Conservation (phyloP, 306 rosid genomes). For the Lagenaria siceraria region DNA sequence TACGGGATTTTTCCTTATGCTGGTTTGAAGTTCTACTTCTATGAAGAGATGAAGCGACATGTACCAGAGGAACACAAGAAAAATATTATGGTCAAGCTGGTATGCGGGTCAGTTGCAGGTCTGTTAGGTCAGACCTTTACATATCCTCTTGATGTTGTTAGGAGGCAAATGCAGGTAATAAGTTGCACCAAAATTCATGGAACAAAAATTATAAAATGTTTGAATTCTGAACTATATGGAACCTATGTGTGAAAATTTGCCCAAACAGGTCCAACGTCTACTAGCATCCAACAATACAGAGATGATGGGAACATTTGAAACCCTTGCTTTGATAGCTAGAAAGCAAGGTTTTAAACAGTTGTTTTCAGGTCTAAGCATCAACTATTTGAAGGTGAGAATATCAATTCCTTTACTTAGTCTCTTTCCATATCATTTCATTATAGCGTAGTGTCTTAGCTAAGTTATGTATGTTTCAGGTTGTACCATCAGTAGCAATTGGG, state of each 20-base stretch:
- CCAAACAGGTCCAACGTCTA: conserved; percentile 56
- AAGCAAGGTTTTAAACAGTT: conserved; percentile 78
- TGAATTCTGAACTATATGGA: neutral
- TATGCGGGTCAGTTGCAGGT: conserved; percentile 91
- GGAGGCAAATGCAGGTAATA: conserved; percentile 99
- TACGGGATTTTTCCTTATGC: conserved; percentile 95
- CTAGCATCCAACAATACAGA: conserved; percentile 39
- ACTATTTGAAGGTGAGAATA: conserved; percentile 67
- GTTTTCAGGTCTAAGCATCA: conserved; percentile 95
- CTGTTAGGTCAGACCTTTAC: conserved; percentile 89
- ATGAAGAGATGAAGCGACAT: conserved; percentile 87
- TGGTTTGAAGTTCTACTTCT: conserved; percentile 91
- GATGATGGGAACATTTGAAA: conserved; percentile 63
- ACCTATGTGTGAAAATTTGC: conserved; percentile 7
- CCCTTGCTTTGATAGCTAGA: conserved; percentile 52
- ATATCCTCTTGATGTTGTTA: conserved; percentile 90
- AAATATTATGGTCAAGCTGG: conserved; percentile 60
- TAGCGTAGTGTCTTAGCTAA: conserved; percentile 16
- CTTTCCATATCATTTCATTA: neutral
- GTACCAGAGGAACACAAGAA: conserved; percentile 68
- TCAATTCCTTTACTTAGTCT: neutral
- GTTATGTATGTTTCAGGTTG: conserved; percentile 51
- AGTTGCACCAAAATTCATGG: neutral
- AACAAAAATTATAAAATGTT: neutral
- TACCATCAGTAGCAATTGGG: conserved; percentile 94